phyloP scores from a whole-genome alignment of 73 alveolate genomes.

The Tetrahymena thermophila region DNA sequence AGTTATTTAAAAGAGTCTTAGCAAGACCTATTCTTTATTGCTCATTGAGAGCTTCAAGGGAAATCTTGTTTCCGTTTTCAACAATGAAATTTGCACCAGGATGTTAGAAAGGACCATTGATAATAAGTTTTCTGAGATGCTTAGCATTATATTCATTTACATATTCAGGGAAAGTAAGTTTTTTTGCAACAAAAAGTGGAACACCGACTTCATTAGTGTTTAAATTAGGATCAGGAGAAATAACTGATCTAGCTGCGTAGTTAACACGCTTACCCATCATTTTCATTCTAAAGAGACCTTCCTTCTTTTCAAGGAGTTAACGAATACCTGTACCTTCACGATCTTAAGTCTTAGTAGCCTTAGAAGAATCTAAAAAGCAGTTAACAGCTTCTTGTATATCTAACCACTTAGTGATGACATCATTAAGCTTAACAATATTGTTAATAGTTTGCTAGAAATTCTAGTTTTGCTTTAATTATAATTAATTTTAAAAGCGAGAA shows the following conservation, averaged over 20 bases:
- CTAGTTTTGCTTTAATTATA: not conserved
- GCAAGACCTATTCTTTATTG: slow-evolving; percentile 81
- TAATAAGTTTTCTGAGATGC: slow-evolving; percentile 72
- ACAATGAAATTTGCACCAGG: slow-evolving; percentile 51
- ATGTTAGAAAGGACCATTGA: slow-evolving; percentile 59
- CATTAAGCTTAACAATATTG: slow-evolving; percentile 33
- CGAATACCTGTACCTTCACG: slow-evolving; percentile 94
- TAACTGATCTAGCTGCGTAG: slow-evolving; percentile 98
- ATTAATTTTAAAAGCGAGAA: not conserved
- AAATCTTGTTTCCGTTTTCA: slow-evolving; percentile 73
- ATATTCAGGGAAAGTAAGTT: slow-evolving; percentile 92
- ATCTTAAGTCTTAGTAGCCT: slow-evolving; percentile 83
- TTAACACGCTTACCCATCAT: slow-evolving; percentile 99
- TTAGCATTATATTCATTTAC: slow-evolving; percentile 82
- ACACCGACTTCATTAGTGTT: slow-evolving; percentile 97
- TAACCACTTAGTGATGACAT: slow-evolving; percentile 74
- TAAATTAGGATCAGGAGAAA: slow-evolving; percentile 97
- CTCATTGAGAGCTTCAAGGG: slow-evolving; percentile 66
- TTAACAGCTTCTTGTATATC: slow-evolving; percentile 86
- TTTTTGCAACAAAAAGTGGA: slow-evolving; percentile 94
- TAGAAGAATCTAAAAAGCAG: slow-evolving; percentile 86
- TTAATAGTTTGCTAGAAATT: slow-evolving; percentile 3
- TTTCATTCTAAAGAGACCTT: slow-evolving; percentile 99
- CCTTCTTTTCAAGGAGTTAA: slow-evolving; percentile 93
- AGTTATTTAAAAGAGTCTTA: slow-evolving; percentile 58